Conservation (phyloP, 1,284 basidiomycete species). For the Cutaneotrichosporon cyanovorans region DNA sequence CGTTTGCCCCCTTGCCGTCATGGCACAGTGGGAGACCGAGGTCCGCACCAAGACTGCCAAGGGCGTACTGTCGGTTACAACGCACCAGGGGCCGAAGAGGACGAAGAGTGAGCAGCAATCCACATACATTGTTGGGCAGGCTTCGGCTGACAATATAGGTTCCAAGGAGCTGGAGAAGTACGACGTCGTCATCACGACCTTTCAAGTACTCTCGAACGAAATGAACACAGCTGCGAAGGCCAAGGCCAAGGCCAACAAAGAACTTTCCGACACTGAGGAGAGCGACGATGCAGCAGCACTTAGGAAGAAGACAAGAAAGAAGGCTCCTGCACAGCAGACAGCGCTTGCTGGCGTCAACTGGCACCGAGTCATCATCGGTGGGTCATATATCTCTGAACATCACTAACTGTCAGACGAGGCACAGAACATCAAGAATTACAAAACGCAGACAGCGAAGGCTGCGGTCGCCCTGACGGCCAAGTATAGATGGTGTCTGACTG, state of each 20-base stretch:
- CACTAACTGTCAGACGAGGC: conserved; percentile 65
- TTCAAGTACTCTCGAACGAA: conserved; percentile 54
- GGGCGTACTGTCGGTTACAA: conserved; percentile 59
- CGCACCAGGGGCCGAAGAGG: conserved; percentile 71
- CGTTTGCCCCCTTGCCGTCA: conserved; percentile 72
- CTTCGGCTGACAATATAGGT: no score
- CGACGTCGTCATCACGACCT: conserved; percentile 76
- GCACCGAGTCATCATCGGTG: conserved; percentile 79
- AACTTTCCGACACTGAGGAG: conserved; percentile 38
- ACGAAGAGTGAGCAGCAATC: conserved; percentile 59
- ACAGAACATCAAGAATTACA: conserved; percentile 92
- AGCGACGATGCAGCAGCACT: conserved; percentile 44
- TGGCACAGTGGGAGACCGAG: conserved; percentile 87
- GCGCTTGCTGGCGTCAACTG: conserved; percentile 75
- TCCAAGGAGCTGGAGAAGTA: conserved; percentile 54
- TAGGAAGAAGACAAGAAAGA: conserved; percentile 44
- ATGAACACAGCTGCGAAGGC: not conserved
- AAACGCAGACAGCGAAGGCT: conserved; percentile 70
- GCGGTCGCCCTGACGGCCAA: conserved; percentile 70
- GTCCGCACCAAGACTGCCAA: conserved; percentile 64
- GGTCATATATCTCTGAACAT: conserved; percentile 7
- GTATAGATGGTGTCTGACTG: conserved; percentile 83
- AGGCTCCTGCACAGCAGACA: conserved; percentile 48
- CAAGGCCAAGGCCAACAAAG: not conserved
- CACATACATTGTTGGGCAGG: no score